Evolutionary conservation across 1,139 yeast genomes (phyloP), one percentile per base, ranked within the genome.

Genomic region (Blastobotrys malaysiensis): DNA sequence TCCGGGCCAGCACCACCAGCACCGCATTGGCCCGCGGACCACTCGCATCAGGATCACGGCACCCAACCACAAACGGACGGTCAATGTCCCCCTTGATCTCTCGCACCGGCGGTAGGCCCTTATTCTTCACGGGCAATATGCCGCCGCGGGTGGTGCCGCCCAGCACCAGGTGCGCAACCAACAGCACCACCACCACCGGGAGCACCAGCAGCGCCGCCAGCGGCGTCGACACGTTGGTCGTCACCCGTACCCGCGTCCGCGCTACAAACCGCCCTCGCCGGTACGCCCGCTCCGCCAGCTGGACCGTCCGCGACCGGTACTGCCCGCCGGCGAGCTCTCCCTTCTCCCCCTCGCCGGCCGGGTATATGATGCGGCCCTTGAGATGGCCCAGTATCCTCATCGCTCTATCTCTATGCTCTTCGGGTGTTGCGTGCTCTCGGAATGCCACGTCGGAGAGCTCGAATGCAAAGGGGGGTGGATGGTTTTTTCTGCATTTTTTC

Each of bases 21-120:
- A 95, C 86, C 2, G 96, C 96, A 65, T 82, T 86, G n/a, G 86
- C 90, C 22, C 73, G 36, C 18, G 74, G 74, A 18, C 56, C 64
- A 21, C 59, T 57, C 19, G 60, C 62, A 26, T 64, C 69, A 5
- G 73, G 73, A 31, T 61, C 73, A 21, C 58, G 57, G 56, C 75
- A 71, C 16, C 75, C 75, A 9, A 60, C 53, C 2, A 61, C 65
- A 59, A 70, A 70, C 24, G 73, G 71, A 46, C 59, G 59, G 56
- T 70, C 73, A 22, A 65, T 24, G 21, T 36, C 51, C 7, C 48
- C 43, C 18, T 50, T 50, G 21, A 51, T 22, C 36, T 50, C 50
- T 16, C 48, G 43, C 5, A 53, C 27, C 11, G 48, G 50, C 5
- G 52, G 31, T 14, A 50, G 51, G 3, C 36, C 26, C 16, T 20